Evolutionary conservation across 2,329 filamentous ascomycete genomes (phyloP).

Genomic region (Simplicillium sp.): DNA sequence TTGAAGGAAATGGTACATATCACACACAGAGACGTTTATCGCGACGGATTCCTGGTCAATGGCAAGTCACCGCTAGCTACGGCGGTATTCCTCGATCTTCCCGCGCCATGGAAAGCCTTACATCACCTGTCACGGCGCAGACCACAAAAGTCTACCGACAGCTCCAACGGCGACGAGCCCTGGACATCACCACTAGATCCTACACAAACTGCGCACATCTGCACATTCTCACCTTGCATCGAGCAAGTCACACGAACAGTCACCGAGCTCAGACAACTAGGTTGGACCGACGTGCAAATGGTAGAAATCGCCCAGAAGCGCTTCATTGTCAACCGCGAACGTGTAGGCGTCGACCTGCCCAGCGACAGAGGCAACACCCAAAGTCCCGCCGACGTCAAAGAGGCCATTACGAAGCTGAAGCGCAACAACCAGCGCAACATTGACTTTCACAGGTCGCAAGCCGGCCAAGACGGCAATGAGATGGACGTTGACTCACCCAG

Average conservation of each 20-base stretch:
- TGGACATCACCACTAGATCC: slow-evolving; percentile 61
- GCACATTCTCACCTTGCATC: slow-evolving; percentile 94
- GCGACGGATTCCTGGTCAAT: slow-evolving; percentile 58
- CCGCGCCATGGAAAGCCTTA: slow-evolving; percentile 72
- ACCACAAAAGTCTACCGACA: slow-evolving; percentile 16
- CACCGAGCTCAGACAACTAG: slow-evolving; percentile 65
- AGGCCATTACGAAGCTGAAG: slow-evolving; percentile 65
- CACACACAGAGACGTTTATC: slow-evolving; percentile 72
- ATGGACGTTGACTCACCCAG: slow-evolving; percentile 28
- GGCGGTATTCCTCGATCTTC: slow-evolving; percentile 70
- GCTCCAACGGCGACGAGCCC: slow-evolving; percentile 12
- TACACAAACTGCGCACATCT: slow-evolving; percentile 64
- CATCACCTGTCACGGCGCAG: slow-evolving; percentile 58
- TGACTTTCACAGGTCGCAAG: slow-evolving; percentile 45
- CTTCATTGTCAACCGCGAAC: slow-evolving; percentile 74
- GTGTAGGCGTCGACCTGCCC: slow-evolving; percentile 57
- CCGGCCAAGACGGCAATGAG: slow-evolving; percentile 19
- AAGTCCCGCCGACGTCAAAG: slow-evolving; percentile 63
- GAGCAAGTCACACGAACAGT: slow-evolving; percentile 90
- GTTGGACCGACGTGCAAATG: slow-evolving; percentile 91
- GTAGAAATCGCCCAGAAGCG: slow-evolving; percentile 76
- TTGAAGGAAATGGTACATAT: slow-evolving; percentile 58
- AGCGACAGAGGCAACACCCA: slow-evolving; percentile 63
- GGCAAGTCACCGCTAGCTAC: slow-evolving; percentile 53
- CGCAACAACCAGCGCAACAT: slow-evolving; percentile 63